These are phyloP conservation scores for Carex arenaria DNA, from an alignment of 202 grass and related monocot species.

Conservation along the genomic window DNA sequence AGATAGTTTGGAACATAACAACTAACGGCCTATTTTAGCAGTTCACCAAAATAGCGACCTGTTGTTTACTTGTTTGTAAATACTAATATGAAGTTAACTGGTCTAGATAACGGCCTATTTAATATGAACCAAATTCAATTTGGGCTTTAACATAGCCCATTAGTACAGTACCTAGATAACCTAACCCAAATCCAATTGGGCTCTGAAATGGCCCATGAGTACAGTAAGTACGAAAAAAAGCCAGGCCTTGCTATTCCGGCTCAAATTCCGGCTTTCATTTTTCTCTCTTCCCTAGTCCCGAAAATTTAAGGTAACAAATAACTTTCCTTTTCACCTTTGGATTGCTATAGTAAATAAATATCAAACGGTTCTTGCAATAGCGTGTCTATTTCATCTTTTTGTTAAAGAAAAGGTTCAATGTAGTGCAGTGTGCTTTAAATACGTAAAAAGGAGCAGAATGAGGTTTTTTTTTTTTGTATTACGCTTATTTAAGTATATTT, in stretches of 20 bases:
- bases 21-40: background rate
- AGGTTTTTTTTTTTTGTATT: conserved; percentile 8
- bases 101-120: no score
- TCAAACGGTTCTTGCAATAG: background rate
- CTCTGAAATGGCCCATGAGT: background rate
- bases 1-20: background rate
- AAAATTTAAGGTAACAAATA: background rate
- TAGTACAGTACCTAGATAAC: background rate
- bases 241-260: background rate
- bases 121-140: no score
- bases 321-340: background rate
- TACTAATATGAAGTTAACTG: background rate
- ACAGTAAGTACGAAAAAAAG: background rate
- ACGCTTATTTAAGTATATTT: background rate
- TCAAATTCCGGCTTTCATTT: background rate
- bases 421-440: background rate
- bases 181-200: no score
- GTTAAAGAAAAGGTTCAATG: background rate
- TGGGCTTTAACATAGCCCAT: background rate
- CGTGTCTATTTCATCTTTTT: background rate
- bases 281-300: background rate
- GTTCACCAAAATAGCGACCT: background rate
- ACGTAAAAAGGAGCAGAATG: conserved; percentile 3
- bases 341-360: background rate
- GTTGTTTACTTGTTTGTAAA: background rate